phyloP scores from a whole-genome alignment of 345 rosid genomes.

The Angophora floribunda region DNA sequence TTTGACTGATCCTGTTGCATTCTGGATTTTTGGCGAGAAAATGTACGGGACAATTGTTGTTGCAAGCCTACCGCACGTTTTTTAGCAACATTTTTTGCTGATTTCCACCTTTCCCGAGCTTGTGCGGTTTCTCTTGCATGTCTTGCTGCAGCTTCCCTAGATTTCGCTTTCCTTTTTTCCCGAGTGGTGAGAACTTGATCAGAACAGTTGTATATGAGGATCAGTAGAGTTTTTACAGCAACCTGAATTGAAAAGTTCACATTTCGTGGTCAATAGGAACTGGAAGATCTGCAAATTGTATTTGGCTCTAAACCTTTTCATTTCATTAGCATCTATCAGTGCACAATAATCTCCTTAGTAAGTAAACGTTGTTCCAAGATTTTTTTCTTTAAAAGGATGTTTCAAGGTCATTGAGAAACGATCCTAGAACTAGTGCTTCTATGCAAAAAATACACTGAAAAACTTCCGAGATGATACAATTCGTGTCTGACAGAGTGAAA shows the following conservation, averaged over 20 bases:
- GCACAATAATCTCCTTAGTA: background rate
- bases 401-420: background rate
- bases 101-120: constrained; percentile 86
- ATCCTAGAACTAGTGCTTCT: background rate
- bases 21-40: constrained; percentile 56
- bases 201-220: constrained; percentile 55
- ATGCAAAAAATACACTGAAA: background rate
- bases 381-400: background rate
- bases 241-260: constrained; percentile 21
- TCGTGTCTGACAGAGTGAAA: background rate
- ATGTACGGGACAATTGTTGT: constrained; percentile 52
- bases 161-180: constrained; percentile 48
- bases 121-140: constrained; percentile 81
- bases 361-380: background rate
- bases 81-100: constrained; percentile 51
- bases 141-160: constrained; percentile 72
- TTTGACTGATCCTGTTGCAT: constrained; percentile 9
- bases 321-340: background rate
- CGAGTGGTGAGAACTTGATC: constrained; percentile 60
- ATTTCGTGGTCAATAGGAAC: constrained; percentile 1
- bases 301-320: background rate
- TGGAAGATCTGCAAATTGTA: background rate
- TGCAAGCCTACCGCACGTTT: constrained; percentile 45
- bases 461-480: background rate
- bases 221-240: constrained; percentile 34